A percentile compares a stretch with the other conserved stretches of the same genome.
phyloP scores from a whole-genome alignment of 306 rosid species.

The Quercus gilva region DNA sequence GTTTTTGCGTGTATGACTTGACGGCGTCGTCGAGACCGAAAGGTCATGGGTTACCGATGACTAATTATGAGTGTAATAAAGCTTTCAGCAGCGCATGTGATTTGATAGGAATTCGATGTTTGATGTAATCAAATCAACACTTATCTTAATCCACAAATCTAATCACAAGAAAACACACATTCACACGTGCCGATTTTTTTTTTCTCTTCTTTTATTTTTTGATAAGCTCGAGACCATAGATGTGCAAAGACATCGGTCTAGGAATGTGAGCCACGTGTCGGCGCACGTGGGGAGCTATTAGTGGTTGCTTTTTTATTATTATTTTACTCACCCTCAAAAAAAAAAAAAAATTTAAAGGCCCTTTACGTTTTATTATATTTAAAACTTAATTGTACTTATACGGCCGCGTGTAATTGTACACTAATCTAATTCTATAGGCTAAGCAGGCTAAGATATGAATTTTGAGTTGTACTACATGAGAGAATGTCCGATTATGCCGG shows the following conservation, averaged over 20 bases:
- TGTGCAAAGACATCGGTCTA: constrained; percentile 18
- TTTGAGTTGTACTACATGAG: constrained; percentile 20
- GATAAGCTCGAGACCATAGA: constrained; percentile 30
- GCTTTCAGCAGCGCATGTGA: constrained; percentile 46
- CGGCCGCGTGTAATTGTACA: constrained; percentile 8
- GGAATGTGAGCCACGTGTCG: constrained; percentile 57
- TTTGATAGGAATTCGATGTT: background rate
- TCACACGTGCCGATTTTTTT: constrained; percentile 22
- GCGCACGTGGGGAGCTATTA: constrained; percentile 30
- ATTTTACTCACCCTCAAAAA: too few relatives aligned
- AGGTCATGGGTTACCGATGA: background rate
- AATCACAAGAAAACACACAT: background rate
- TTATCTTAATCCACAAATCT: constrained; percentile 14
- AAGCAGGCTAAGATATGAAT: background rate
- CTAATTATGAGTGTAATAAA: background rate
- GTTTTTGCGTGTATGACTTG: constrained; percentile 17
- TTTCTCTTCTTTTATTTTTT: background rate
- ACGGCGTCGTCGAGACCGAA: constrained; percentile 26
- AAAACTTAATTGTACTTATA: background rate
- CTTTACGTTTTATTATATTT: background rate
- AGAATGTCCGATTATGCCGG: constrained; percentile 52
- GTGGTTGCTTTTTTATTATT: constrained; percentile 4
- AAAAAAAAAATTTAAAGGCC: background rate
- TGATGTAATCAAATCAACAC: background rate
- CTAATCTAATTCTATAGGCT: background rate